These are phyloP conservation scores for Trichosporon coremiiforme DNA, from an alignment of 1,284 basidiomycete genomes.

Conservation along the genomic window DNA sequence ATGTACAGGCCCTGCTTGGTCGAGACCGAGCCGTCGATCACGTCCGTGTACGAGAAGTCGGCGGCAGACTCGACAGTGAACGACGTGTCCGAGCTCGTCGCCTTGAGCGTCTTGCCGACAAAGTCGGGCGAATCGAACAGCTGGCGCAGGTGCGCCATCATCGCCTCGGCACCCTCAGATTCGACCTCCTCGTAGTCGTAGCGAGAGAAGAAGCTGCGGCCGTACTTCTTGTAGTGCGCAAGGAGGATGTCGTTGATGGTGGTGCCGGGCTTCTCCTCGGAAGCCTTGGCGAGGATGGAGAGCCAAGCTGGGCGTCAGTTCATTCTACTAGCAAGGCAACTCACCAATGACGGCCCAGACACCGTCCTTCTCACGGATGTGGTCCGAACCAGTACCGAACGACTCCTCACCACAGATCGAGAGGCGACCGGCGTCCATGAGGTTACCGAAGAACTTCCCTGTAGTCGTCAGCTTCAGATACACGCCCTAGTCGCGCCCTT, in stretches of 20 bases:
- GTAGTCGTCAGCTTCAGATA: slow-evolving; percentile 26
- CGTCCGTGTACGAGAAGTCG: slow-evolving; percentile 96
- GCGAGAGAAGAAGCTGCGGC: slow-evolving; percentile 95
- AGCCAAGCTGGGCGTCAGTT: slow-evolving; percentile 73
- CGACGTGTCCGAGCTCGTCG: slow-evolving; percentile 66
- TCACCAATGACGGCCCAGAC: slow-evolving; percentile 92
- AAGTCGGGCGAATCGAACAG: slow-evolving; percentile 71
- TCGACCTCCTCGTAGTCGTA: slow-evolving; percentile 99
- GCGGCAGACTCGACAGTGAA: slow-evolving; percentile 79
- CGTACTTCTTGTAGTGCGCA: slow-evolving; percentile 87
- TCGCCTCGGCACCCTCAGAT: slow-evolving; percentile 80
- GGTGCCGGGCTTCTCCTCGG: slow-evolving; percentile 73
- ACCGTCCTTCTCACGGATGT: slow-evolving; percentile 99
- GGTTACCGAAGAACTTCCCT: slow-evolving; percentile 99
- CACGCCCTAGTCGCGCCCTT: too few species aligned
- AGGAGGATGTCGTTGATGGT: slow-evolving; percentile 88
- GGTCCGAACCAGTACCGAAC: slow-evolving; percentile 99
- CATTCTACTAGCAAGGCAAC: too few species aligned
- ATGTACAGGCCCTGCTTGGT: slow-evolving; percentile 96
- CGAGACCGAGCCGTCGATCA: slow-evolving; percentile 89
- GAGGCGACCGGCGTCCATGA: slow-evolving; percentile 96
- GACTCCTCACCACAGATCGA: slow-evolving; percentile 99
- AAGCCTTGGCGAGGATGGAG: slow-evolving; percentile 92
- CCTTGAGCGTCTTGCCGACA: slow-evolving; percentile 67
- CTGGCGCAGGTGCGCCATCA: slow-evolving; percentile 77